Base-by-base conservation (phyloP, 139 green algal genomes). In the Yamagishiella unicocca region DNA sequence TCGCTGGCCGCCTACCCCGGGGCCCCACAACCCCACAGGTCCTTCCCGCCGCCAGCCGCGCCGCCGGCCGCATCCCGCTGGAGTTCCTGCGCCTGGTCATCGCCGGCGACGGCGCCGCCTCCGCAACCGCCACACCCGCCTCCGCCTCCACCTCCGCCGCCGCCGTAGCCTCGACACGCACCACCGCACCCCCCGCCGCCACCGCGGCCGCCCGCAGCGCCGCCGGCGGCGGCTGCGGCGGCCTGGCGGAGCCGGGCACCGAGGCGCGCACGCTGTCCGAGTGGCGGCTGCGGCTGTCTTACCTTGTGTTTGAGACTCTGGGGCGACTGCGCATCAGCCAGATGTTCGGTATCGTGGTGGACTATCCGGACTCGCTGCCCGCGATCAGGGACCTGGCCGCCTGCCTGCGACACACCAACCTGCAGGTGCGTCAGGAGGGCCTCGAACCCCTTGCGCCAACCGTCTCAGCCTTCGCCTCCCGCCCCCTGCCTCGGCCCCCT, bases 271-370 rank as follows among this genome's bases (percentile, higher is more conserved):
- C 10, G 35, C 90, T 93, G 37, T 50, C 88, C 31, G 87, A 94
- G 83, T 98, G 95, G 96, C 77, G 88, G 43, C 84, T 92, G 38
- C 89, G 93, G 4, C 92, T 98, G 54, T 80, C 89, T 29, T 96
- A 95, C 88, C 89, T 94, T 38, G 89, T 96, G 40, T 95, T 95
- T 33, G 94, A 98, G 78, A 90, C 83, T 31, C 90, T 98, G 40
- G 94, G 95, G 1, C 45, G 46, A 37, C 55, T 97, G 72, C 93
- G 94, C 24, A 96, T 95, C 25, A 12, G 67, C 14, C 83, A 96
- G 73, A 93, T 99, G 90, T 99, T 99, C 91, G 96, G 99, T 89
- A 96, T 99, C 42, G 95, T 99, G 58, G 92, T 97, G 33, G 96
- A 98, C 62, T 97, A 94, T 75, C 96, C 96, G 0, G 90, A 96